Evolutionary conservation across 495 filamentous ascomycete species (phyloP).

Genomic region (Glonium stellatum): DNA sequence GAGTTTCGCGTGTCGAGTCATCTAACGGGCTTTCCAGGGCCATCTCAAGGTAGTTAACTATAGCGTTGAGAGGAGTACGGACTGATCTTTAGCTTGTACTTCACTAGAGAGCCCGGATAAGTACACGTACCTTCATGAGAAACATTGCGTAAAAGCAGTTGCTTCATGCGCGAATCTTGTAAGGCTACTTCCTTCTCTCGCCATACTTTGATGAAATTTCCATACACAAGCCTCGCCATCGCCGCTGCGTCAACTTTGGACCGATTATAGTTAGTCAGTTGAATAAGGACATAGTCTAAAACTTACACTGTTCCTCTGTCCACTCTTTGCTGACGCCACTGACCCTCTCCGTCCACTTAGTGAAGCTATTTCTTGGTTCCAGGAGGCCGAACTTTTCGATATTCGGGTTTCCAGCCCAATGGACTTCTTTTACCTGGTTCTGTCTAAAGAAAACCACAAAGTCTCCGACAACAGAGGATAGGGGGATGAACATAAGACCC

Average conservation of each 20-base stretch:
- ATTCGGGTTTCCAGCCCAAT: conserved; percentile 15
- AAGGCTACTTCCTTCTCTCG: conserved; percentile 12
- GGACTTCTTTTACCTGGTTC: conserved; percentile 8
- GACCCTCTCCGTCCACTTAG: conserved; percentile 17
- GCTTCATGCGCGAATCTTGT: conserved; percentile 11
- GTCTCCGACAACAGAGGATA: conserved; percentile 10
- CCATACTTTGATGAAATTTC: conserved; percentile 17
- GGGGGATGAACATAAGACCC: conserved; percentile 10
- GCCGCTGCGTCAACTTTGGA: conserved; percentile 11
- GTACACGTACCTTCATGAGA: conserved; percentile 12
- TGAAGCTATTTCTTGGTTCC: conserved; percentile 16
- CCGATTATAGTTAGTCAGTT: background rate
- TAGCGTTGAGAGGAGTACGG: conserved; percentile 13
- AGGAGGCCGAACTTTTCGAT: background rate
- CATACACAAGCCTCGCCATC: conserved; percentile 16
- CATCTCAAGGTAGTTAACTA: conserved; percentile 16
- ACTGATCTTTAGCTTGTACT: background rate
- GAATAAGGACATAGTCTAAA: background rate
- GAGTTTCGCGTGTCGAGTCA: background rate
- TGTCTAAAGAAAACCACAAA: conserved; percentile 10
- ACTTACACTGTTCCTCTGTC: conserved; percentile 17
- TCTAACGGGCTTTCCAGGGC: conserved; percentile 12
- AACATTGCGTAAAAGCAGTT: conserved; percentile 11
- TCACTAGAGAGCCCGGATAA: background rate
- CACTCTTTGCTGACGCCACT: conserved; percentile 4